A percentile compares a stretch with the other conserved stretches of the same genome.
Evolutionary conservation across 176 grass and related monocot genomes (phyloP).

Genomic region (Zizania latifolia): DNA sequence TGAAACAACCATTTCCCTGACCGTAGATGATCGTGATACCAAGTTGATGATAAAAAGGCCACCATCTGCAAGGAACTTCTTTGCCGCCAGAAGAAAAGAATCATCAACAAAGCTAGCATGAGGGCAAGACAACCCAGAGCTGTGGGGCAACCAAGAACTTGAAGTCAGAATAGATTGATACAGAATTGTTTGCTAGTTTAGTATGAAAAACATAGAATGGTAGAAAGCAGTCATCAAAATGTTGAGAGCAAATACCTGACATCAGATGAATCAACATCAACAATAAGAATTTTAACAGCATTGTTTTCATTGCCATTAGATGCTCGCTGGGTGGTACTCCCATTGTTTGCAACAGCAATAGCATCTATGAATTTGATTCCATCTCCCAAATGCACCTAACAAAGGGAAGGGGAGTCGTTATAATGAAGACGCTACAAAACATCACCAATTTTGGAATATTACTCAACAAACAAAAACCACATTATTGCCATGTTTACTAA

Average conservation of each 20-base stretch:
- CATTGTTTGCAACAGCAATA: conserved; percentile 20
- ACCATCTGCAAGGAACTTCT: conserved; percentile 54
- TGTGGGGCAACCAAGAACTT: conserved; percentile 25
- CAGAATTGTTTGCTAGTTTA: conserved; percentile 4
- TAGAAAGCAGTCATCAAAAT: background rate
- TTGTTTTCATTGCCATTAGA: conserved; percentile 31
- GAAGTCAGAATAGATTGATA: conserved; percentile 9
- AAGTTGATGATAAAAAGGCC: conserved; percentile 85
- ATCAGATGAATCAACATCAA: conserved; percentile 97
- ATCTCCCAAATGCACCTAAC: conserved; percentile 76
- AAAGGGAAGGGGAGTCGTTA: background rate
- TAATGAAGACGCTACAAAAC: background rate
- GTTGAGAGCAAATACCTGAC: conserved; percentile 47
- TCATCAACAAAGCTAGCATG: conserved; percentile 77
- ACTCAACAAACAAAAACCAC: background rate
- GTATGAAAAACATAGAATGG: background rate
- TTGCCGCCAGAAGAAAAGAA: conserved; percentile 58
- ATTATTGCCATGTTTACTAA: background rate
- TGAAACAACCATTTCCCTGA: conserved; percentile 55
- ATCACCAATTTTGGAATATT: background rate
- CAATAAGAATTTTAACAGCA: conserved; percentile 60
- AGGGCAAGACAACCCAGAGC: conserved; percentile 83
- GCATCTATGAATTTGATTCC: conserved; percentile 70
- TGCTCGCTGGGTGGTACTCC: conserved; percentile 8
- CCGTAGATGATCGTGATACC: conserved; percentile 61